Percentiles rank a stretch among this genome's conserved stretches.
Evolutionary conservation across 805 yeast genomes (phyloP).

Genomic region (Monosporozyma unispora): DNA sequence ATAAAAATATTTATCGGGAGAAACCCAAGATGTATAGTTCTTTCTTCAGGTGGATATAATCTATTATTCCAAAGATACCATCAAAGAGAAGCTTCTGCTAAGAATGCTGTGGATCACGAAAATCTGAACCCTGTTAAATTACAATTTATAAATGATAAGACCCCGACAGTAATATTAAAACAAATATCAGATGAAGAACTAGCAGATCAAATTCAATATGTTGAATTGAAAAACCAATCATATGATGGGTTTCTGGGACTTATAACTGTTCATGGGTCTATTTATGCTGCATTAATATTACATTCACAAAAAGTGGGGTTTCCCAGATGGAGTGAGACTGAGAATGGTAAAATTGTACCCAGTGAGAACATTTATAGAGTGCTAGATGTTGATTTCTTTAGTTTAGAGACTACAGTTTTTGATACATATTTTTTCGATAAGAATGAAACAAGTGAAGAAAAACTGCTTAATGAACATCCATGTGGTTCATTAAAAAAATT

Average conservation of each 20-base stretch:
- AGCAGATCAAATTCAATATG: constrained; percentile 31
- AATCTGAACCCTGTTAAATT: constrained; percentile 11
- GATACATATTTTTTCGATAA: constrained; percentile 33
- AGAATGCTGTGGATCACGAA: constrained; percentile 4
- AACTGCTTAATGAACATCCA: constrained; percentile 53
- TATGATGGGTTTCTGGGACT: constrained; percentile 57
- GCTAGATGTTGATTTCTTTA: constrained; percentile 54
- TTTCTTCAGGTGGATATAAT: constrained; percentile 50
- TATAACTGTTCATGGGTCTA: constrained; percentile 42
- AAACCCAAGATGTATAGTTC: constrained; percentile 59
- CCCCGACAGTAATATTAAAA: constrained; percentile 42
- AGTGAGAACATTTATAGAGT: constrained; percentile 46
- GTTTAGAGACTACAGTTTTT: constrained; percentile 48
- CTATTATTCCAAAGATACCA: constrained; percentile 41
- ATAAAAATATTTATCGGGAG: constrained; percentile 60
- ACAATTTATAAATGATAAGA: constrained; percentile 2
- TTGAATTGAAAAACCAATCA: constrained; percentile 30
- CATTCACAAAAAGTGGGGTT: constrained; percentile 47
- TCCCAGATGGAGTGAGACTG: constrained; percentile 33
- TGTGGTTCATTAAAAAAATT: constrained; percentile 68
- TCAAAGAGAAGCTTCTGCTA: constrained; percentile 15
- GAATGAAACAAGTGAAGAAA: constrained; percentile 23
- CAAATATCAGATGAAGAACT: constrained; percentile 38
- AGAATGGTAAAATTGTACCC: constrained; percentile 21
- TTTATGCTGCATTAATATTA: constrained; percentile 52